phyloP scores from a whole-genome alignment of 2,329 filamentous ascomycete species.

The Calonectria honghensis region DNA sequence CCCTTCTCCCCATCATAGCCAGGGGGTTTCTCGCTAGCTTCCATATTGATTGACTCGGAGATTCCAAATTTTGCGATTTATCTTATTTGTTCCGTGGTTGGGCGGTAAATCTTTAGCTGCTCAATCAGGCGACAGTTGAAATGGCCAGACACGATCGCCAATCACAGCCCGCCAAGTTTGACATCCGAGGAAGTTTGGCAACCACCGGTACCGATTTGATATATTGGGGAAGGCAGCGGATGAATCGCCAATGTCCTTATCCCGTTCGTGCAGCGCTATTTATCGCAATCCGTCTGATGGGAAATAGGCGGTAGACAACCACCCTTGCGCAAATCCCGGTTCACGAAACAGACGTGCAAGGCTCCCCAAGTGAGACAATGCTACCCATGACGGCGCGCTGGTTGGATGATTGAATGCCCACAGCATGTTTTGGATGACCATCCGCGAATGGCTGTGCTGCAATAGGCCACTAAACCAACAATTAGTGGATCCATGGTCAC shows the following conservation, averaged over 20 bases:
- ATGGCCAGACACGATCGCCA: not conserved
- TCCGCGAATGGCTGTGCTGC: not conserved
- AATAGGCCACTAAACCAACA: not conserved
- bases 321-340: conserved; percentile 1
- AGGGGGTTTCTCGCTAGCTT: not conserved
- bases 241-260: not conserved
- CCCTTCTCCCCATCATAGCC: not conserved
- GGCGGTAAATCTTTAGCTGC: not conserved
- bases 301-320: conserved; percentile 1
- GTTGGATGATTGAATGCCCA: not conserved
- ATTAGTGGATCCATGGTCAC: not conserved
- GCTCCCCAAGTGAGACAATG: conserved; percentile 14
- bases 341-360: not conserved
- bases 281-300: not conserved
- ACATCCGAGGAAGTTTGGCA: not conserved
- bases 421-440: not conserved
- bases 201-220: not conserved
- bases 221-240: not conserved
- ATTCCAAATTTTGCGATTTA: not conserved
- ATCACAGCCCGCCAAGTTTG: not conserved
- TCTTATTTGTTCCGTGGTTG: not conserved
- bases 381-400: not conserved
- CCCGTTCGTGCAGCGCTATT: not conserved
- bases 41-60: not conserved
- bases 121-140: not conserved